Conservation (phyloP, 2,329 filamentous ascomycete genomes). For the Alternaria brassicae region DNA sequence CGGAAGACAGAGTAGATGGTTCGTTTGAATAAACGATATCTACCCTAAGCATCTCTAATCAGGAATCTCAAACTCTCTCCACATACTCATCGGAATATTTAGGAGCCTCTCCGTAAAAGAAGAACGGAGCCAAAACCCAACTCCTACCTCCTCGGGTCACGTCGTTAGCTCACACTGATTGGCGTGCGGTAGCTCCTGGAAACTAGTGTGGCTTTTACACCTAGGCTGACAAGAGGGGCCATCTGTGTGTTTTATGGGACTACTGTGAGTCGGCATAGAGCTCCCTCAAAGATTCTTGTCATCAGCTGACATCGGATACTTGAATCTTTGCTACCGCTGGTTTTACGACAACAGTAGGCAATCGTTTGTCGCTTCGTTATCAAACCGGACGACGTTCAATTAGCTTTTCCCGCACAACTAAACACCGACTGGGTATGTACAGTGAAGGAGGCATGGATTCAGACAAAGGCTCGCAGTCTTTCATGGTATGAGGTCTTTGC, state of each 20-base stretch:
- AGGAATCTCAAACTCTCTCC: neutral
- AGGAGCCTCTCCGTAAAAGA: constrained; percentile 3
- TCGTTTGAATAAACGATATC: constrained; percentile 10
- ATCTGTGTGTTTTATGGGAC: neutral
- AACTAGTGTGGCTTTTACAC: constrained; percentile 8
- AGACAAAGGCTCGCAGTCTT: neutral
- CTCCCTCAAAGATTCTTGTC: neutral
- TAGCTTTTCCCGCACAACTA: neutral
- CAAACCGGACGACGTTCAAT: neutral
- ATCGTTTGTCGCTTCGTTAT: neutral
- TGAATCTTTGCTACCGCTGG: neutral
- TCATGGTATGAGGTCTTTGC: neutral
- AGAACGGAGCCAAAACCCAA: constrained; percentile 8
- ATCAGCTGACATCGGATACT: neutral
- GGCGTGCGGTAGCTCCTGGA: constrained; percentile 10
- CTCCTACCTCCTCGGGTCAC: constrained; percentile 12
- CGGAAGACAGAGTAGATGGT: constrained; percentile 17
- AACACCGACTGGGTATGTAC: neutral
- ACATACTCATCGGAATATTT: neutral
- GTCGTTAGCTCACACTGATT: constrained; percentile 1
- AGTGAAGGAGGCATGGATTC: neutral
- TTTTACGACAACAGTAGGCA: neutral
- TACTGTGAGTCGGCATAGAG: neutral
- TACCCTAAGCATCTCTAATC: neutral
- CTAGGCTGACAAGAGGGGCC: constrained; percentile 10